Conservation (phyloP, 2,329 filamentous ascomycete genomes). For the Helicocarpus griseus region DNA sequence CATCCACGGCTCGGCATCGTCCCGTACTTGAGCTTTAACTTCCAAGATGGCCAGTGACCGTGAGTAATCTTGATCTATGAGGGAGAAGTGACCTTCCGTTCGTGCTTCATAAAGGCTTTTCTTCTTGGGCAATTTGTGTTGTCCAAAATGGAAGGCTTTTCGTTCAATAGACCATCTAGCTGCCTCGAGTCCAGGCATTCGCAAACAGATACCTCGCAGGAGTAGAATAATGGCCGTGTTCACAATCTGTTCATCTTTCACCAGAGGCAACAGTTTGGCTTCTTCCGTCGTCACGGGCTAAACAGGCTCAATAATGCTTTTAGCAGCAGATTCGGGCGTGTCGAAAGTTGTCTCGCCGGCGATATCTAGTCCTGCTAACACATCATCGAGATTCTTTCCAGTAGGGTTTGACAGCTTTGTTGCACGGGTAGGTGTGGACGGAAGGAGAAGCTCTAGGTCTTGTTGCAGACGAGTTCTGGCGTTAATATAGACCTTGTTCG, state of each 20-base stretch:
- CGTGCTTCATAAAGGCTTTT: conserved; percentile 6
- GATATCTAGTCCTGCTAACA: too few species aligned
- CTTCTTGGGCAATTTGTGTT: neutral
- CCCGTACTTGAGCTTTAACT: conserved; percentile 6
- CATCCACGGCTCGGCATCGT: neutral
- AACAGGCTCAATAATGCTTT: neutral
- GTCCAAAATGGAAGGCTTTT: conserved; percentile 5
- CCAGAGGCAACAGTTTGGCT: neutral
- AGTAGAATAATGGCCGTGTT: conserved; percentile 9
- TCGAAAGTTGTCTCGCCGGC: too few species aligned
- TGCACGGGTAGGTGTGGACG: too few species aligned
- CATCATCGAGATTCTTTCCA: too few species aligned
- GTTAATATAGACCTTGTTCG: conserved; percentile 1
- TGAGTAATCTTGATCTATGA: neutral
- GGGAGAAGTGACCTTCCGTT: conserved; percentile 8
- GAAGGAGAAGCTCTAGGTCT: too few species aligned
- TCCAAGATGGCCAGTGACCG: conserved; percentile 8
- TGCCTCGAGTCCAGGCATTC: neutral
- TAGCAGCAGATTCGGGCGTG: too few species aligned
- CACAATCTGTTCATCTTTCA: conserved; percentile 10
- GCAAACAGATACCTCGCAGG: conserved; percentile 6
- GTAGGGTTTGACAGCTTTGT: too few species aligned
- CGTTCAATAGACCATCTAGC: conserved; percentile 6
- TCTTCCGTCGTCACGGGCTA: neutral
- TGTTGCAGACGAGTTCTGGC: neutral